Conservation (phyloP, 805 yeast species). For the Metschnikowia peoriensis region DNA sequence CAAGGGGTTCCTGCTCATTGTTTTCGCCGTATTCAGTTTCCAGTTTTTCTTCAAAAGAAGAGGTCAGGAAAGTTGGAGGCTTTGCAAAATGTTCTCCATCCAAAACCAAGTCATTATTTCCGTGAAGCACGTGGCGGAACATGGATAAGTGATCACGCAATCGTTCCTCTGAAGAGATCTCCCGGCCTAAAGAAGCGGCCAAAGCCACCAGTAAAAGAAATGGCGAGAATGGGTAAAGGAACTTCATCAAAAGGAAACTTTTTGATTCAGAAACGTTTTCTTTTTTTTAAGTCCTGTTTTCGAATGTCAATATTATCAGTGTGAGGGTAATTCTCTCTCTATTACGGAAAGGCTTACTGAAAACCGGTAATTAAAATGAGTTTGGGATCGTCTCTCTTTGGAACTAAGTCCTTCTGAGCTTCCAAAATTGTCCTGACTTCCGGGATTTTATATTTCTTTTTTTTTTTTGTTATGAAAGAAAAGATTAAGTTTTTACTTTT, state of each 20-base stretch:
- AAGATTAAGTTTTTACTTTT: background rate
- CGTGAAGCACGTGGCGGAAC: constrained; percentile 4
- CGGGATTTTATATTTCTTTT: background rate
- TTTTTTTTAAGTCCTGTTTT: no score
- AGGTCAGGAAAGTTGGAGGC: background rate
- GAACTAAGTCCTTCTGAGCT: background rate
- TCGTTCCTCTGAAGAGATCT: background rate
- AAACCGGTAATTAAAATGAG: background rate
- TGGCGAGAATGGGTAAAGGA: background rate
- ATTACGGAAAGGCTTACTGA: no score
- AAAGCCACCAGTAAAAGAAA: background rate
- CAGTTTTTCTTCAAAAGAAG: background rate
- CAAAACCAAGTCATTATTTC: background rate
- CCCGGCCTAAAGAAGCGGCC: constrained; percentile 1
- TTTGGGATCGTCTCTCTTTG: background rate
- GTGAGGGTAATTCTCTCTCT: no score
- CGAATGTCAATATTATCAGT: no score
- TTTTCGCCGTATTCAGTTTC: background rate
- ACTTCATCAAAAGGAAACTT: background rate
- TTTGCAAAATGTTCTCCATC: background rate
- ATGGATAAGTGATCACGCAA: constrained; percentile 5
- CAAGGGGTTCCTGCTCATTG: background rate
- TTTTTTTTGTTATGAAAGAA: background rate
- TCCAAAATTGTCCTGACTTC: background rate
- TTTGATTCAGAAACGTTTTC: background rate